Evolutionary conservation across 768 basidiomycete species (phyloP).

Genomic region (Suillus weaverae): DNA sequence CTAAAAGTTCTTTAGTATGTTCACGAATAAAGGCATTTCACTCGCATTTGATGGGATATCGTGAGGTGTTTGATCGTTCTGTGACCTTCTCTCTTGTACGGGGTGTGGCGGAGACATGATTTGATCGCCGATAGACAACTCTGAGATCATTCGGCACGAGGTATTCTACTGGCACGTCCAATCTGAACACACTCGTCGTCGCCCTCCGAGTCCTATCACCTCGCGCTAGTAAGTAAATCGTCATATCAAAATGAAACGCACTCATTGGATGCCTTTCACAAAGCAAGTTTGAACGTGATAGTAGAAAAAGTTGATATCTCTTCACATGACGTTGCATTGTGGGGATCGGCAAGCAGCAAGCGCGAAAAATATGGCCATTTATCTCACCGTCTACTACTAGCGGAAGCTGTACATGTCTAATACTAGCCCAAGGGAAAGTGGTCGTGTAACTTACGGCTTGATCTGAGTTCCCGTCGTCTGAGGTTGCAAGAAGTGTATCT

Average conservation of each 20-base stretch:
- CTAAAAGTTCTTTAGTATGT: conserved; percentile 14
- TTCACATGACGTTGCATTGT: conserved; percentile 9
- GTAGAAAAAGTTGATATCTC: not conserved
- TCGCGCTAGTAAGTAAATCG: not conserved
- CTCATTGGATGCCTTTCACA: not conserved
- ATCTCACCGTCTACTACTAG: not conserved
- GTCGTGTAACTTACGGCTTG: not conserved
- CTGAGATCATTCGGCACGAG: not conserved
- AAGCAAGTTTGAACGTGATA: not conserved
- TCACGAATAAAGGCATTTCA: conserved; percentile 15
- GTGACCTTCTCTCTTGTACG: too few species aligned
- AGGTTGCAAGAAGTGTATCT: not conserved
- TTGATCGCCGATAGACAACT: too few species aligned
- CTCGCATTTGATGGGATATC: not conserved
- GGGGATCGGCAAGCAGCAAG: not conserved
- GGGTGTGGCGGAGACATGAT: too few species aligned
- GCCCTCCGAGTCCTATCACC: too few species aligned
- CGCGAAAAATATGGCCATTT: not conserved
- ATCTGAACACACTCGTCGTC: not conserved
- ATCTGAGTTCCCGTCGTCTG: not conserved
- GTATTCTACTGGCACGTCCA: not conserved
- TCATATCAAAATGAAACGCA: not conserved
- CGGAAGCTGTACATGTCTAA: not conserved
- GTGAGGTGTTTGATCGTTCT: too few species aligned
- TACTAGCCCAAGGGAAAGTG: not conserved